phyloP scores from a whole-genome alignment of 164 flowering plant genomes.

The Warburgia ugandensis region DNA sequence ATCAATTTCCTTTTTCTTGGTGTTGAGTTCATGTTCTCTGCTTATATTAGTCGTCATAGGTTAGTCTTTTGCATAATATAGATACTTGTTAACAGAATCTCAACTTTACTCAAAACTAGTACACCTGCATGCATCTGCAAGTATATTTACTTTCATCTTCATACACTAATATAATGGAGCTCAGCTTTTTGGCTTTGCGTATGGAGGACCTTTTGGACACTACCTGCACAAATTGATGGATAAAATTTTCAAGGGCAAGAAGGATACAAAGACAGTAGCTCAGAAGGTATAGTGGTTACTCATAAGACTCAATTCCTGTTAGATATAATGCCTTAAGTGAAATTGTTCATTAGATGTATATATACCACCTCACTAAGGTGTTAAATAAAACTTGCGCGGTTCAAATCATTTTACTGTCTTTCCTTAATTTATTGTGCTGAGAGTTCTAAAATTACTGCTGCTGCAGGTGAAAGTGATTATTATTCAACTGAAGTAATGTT shows the following conservation, averaged over 20 bases:
- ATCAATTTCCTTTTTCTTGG: not conserved
- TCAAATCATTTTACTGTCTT: too few relatives aligned
- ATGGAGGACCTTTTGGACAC: slow-evolving; percentile 95
- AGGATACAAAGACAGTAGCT: slow-evolving; percentile 68
- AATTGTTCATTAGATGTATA: too few relatives aligned
- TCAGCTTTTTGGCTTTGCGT: slow-evolving; percentile 76
- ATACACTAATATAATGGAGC: slow-evolving; percentile 5
- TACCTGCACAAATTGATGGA: slow-evolving; percentile 63
- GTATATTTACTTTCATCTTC: not conserved
- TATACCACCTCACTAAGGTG: too few relatives aligned
- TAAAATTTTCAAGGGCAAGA: slow-evolving; percentile 83
- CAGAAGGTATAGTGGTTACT: slow-evolving; percentile 56
- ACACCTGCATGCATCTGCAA: not conserved
- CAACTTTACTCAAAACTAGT: not conserved
- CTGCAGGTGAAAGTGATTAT: too few relatives aligned
- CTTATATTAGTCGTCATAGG: not conserved
- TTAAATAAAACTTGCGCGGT: too few relatives aligned
- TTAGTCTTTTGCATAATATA: too few relatives aligned
- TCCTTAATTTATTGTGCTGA: too few relatives aligned
- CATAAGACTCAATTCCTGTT: not conserved
- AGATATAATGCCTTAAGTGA: not conserved
- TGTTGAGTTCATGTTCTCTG: not conserved
- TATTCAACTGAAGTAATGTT: too few relatives aligned
- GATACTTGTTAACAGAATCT: too few relatives aligned
- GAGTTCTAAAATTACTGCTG: too few relatives aligned